Percentiles rank a stretch among this genome's conserved stretches.
Evolutionary conservation across 345 rosid genomes (phyloP).

Genomic region (Nasturtium officinale): DNA sequence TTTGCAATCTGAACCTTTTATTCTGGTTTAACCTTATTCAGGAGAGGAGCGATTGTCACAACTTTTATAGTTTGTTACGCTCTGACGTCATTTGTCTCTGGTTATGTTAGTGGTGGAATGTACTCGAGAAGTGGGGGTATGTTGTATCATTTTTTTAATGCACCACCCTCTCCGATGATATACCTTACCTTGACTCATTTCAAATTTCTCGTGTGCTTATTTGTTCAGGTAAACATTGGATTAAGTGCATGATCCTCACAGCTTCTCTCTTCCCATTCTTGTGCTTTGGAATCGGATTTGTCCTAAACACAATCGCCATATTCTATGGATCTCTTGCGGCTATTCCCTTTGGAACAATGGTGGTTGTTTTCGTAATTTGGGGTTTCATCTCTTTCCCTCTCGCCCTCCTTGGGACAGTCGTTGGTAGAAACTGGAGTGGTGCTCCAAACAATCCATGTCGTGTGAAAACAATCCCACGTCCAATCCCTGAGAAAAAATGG

Average conservation of each 20-base stretch:
- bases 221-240: constrained; percentile 83
- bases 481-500: constrained; percentile 96
- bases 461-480: constrained; percentile 95
- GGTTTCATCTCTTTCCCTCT: constrained; percentile 93
- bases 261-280: constrained; percentile 92
- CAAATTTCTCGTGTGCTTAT: not conserved
- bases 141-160: constrained; percentile 26
- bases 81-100: constrained; percentile 93
- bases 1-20: constrained; percentile 4
- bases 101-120: constrained; percentile 99
- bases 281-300: constrained; percentile 90
- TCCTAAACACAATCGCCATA: constrained; percentile 85
- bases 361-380: constrained; percentile 90
- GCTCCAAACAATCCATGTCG: constrained; percentile 97
- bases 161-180: not conserved
- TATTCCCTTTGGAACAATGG: constrained; percentile 95
- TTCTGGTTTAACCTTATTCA: constrained; percentile 39
- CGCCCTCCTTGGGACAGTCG: constrained; percentile 91
- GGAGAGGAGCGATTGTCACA: constrained; percentile 99
- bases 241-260: constrained; percentile 91
- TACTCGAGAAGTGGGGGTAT: constrained; percentile 97
- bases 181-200: not conserved
- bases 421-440: constrained; percentile 95
- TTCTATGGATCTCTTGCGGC: constrained; percentile 94
- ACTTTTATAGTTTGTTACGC: constrained; percentile 98